These are phyloP conservation scores for Pulveroboletus sp. DNA, from an alignment of 768 basidiomycete genomes.

Conservation along the genomic window DNA sequence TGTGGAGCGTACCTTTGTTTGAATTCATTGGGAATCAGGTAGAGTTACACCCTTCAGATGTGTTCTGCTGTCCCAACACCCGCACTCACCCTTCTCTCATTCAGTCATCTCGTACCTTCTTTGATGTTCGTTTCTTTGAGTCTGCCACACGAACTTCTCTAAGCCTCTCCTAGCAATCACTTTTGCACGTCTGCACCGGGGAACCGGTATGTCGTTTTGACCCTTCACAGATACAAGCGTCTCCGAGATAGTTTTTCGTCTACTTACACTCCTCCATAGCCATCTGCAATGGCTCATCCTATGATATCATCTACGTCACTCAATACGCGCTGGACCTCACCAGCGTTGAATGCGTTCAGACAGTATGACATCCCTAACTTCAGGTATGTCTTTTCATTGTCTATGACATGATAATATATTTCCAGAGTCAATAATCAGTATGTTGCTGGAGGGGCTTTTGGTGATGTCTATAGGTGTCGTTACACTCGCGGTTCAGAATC, in stretches of 20 bases:
- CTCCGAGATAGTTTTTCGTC: neutral
- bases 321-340: neutral
- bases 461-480: conserved; percentile 14
- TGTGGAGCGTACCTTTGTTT: neutral
- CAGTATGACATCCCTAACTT: neutral
- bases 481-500: neutral
- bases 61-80: neutral
- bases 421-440: neutral
- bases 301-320: neutral
- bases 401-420: neutral
- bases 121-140: neutral
- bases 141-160: neutral
- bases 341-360: neutral
- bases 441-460: conserved; percentile 9
- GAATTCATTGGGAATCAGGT: neutral
- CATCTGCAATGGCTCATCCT: neutral
- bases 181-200: neutral
- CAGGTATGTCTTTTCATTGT: neutral
- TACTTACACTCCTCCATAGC: neutral
- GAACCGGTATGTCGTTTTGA: neutral
- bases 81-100: neutral
- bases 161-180: conserved; percentile 31
- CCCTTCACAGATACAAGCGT: neutral
- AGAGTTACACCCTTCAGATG: neutral
- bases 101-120: neutral